Evolutionary conservation across 805 yeast species (phyloP).

Genomic region (Kregervanrija fluxuum): DNA sequence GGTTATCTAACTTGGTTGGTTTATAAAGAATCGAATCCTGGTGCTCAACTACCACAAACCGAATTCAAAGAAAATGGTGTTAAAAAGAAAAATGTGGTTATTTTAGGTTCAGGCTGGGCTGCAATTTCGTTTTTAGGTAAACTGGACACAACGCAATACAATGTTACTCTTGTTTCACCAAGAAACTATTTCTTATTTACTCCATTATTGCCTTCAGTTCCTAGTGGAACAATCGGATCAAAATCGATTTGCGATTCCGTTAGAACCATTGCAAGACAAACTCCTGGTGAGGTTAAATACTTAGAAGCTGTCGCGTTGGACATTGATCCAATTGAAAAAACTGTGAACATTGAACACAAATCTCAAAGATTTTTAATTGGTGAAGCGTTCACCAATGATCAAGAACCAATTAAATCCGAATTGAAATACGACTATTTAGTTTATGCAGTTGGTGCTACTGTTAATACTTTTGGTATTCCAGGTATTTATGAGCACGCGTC

Average conservation of each 20-base stretch:
- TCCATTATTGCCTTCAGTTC: slow-evolving; percentile 90
- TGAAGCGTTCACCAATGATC: slow-evolving; percentile 42
- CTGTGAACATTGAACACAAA: slow-evolving; percentile 52
- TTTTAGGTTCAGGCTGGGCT: slow-evolving; percentile 93
- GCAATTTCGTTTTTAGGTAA: slow-evolving; percentile 76
- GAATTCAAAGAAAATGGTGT: slow-evolving; percentile 41
- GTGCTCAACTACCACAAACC: slow-evolving; percentile 52
- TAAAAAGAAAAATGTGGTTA: slow-evolving; percentile 66
- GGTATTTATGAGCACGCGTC: slow-evolving; percentile 88
- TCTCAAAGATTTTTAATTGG: slow-evolving; percentile 49
- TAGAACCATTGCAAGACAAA: slow-evolving; percentile 70
- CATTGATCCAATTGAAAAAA: slow-evolving; percentile 66
- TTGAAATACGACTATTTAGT: slow-evolving; percentile 75
- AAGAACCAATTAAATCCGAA: slow-evolving; percentile 37
- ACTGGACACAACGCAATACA: slow-evolving; percentile 79
- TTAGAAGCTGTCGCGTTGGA: slow-evolving; percentile 87
- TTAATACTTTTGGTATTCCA: slow-evolving; percentile 90
- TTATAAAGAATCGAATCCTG: slow-evolving; percentile 56
- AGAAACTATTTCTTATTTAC: slow-evolving; percentile 94
- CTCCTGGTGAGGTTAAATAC: slow-evolving; percentile 70
- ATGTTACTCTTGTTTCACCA: slow-evolving; percentile 87
- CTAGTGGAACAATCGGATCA: slow-evolving; percentile 85
- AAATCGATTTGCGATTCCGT: slow-evolving; percentile 94
- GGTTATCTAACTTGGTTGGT: slow-evolving; percentile 58
- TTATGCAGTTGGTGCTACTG: slow-evolving; percentile 91